Evolutionary conservation across 106 monocot species (phyloP), one percentile per base, ranked within the genome.

Genomic region (Acorus calamus): DNA sequence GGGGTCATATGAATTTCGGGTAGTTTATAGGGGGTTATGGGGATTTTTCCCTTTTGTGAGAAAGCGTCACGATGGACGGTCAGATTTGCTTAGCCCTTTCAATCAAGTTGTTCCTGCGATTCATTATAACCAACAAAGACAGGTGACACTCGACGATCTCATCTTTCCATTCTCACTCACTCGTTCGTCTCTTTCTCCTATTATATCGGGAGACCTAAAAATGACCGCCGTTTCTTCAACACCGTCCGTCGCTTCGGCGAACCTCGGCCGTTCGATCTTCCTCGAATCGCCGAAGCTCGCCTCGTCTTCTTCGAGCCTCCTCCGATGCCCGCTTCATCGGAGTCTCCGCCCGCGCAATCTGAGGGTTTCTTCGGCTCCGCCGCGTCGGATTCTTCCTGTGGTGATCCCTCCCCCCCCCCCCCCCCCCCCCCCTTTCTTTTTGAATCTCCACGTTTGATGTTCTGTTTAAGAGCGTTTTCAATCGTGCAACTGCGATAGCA

Each of bases 371-470:
- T 49, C 67, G 43, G 12, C 47, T 50, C 61, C 72, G 2, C 77
- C 50, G 14, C 79, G 79, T 50, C 77, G 66, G 43, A 67, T 72
- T 53, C 53, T 56, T 65, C 77, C 82, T 2, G 59, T 49, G 82
- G 87, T 87, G 11, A 57, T 59, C 11, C 7, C 3, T 53, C 3
- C 7, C 28, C 3, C 49, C 49, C 44, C n/a, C n/a, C n/a, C n/a
- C n/a, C n/a, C n/a, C n/a, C n/a, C n/a, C n/a, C n/a, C n/a, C n/a
- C n/a, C n/a, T n/a, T n/a, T 61, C 28, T 52, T 7, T 46, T 28
- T 14, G 0, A n/a, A 13, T 69, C 2, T 43, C 49, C 2, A 2
- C 8, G 7, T 44, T 7, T 4, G 8, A 13, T 7, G 11, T 5
- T 59, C 59, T 59, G 3, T 8, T 41, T 44, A 62, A 14, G 51